Conservation (phyloP, 768 basidiomycete species). For the Suillus variegatus region DNA sequence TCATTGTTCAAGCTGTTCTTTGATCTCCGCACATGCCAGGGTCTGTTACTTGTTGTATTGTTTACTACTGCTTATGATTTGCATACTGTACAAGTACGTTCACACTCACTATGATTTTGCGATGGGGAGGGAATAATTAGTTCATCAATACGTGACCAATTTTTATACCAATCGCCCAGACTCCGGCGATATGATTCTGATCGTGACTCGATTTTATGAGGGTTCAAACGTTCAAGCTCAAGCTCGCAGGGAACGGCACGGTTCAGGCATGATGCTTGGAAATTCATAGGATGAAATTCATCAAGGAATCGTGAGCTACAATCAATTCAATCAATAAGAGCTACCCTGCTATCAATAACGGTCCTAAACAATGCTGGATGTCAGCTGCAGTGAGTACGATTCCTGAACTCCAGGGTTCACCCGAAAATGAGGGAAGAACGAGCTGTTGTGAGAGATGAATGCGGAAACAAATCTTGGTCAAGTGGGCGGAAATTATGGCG, state of each 20-base stretch:
- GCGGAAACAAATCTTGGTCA: conserved; percentile 4
- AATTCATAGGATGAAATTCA: neutral
- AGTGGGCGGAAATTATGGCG: conserved; percentile 3
- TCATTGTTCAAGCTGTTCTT: neutral
- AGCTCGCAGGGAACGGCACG: neutral
- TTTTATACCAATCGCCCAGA: no score
- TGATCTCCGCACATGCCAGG: neutral
- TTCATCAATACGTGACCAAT: neutral
- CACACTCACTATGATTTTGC: neutral
- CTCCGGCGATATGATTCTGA: neutral
- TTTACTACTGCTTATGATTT: neutral
- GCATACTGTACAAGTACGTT: neutral
- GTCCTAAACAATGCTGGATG: conserved; percentile 9
- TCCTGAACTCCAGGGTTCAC: neutral
- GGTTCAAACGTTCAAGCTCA: neutral
- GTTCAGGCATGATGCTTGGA: neutral
- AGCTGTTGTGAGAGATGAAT: conserved; percentile 7
- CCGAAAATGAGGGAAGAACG: conserved; percentile 1
- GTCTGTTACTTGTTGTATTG: neutral
- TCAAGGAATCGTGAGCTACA: conserved; percentile 3
- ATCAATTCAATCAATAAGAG: conserved; percentile 9
- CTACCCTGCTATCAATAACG: conserved; percentile 8
- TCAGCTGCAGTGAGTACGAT: conserved; percentile 8
- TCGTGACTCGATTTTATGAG: neutral
- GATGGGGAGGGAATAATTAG: neutral